Conservation (phyloP, 352 stramenopile species). For the Blastocystis hominis region DNA sequence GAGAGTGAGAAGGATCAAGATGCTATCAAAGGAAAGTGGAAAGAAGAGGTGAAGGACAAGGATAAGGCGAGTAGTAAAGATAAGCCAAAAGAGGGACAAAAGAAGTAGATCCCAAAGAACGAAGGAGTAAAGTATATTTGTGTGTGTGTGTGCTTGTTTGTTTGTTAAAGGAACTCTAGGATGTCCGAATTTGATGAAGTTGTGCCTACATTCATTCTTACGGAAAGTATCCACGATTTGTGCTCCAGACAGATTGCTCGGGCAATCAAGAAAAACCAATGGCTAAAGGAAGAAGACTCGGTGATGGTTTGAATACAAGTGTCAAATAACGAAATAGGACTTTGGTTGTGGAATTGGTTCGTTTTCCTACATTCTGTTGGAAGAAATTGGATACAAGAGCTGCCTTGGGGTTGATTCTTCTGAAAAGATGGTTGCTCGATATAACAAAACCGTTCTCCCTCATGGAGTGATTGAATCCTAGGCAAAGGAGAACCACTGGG, state of each 20-base stretch:
- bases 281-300: neutral
- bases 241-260: conserved; percentile 28
- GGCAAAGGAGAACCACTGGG: neutral
- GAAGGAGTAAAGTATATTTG: neutral
- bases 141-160: neutral
- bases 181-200: conserved; percentile 5
- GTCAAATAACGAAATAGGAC: neutral
- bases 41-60: neutral
- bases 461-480: neutral
- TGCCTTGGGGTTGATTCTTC: conserved; percentile 42
- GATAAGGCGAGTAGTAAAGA: neutral
- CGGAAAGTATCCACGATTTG: conserved; percentile 27
- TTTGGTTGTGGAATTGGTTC: conserved; percentile 48
- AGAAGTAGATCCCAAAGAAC: neutral
- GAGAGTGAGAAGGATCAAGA: neutral
- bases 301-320: neutral
- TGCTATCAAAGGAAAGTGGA: neutral
- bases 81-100: neutral
- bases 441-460: neutral
- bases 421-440: conserved; percentile 16
- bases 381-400: neutral
- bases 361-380: conserved; percentile 30
- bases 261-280: neutral
- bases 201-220: neutral
- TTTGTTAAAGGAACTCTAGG: neutral